These are phyloP conservation scores for Dactylellina leptospora DNA, from an alignment of 2,329 filamentous ascomycete species.

Conservation along the genomic window DNA sequence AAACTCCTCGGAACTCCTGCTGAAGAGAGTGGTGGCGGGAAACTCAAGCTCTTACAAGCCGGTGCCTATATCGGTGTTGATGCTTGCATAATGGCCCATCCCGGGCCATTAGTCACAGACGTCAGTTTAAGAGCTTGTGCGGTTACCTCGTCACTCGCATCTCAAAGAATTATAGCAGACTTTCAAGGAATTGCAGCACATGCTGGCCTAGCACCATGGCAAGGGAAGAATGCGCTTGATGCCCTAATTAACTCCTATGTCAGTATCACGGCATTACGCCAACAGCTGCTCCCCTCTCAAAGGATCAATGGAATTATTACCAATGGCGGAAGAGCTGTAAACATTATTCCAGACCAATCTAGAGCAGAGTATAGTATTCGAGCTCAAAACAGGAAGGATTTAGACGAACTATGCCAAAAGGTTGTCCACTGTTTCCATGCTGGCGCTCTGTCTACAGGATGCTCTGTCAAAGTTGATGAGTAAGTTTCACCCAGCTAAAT, in stretches of 20 bases:
- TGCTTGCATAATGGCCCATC: slow-evolving; percentile 62
- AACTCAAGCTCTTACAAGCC: slow-evolving; percentile 63
- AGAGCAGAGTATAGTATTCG: slow-evolving; percentile 63
- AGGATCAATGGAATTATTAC: slow-evolving; percentile 67
- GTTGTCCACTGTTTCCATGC: slow-evolving; percentile 63
- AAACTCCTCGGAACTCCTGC: slow-evolving; percentile 62
- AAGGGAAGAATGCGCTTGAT: slow-evolving; percentile 70
- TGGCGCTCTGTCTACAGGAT: slow-evolving; percentile 60
- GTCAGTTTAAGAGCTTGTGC: slow-evolving; percentile 31
- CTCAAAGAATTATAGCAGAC: slow-evolving; percentile 60
- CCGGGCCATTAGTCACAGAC: slow-evolving; percentile 54
- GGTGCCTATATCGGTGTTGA: slow-evolving; percentile 62
- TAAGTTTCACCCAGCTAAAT: slow-evolving; percentile 3
- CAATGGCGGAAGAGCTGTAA: slow-evolving; percentile 66
- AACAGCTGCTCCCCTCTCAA: slow-evolving; percentile 67
- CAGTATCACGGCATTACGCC: slow-evolving; percentile 65
- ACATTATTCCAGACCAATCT: slow-evolving; percentile 67
- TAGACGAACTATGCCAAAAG: slow-evolving; percentile 61
- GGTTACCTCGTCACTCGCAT: slow-evolving; percentile 58
- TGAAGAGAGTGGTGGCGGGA: slow-evolving; percentile 63
- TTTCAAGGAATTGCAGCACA: slow-evolving; percentile 67
- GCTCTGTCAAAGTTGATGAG: slow-evolving; percentile 54
- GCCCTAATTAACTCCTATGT: slow-evolving; percentile 65
- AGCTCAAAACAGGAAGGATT: slow-evolving; percentile 61
- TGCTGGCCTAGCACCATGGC: slow-evolving; percentile 68